phyloP scores from a whole-genome alignment of 192 early-diverging fungal genomes.

The Backusella circina region DNA sequence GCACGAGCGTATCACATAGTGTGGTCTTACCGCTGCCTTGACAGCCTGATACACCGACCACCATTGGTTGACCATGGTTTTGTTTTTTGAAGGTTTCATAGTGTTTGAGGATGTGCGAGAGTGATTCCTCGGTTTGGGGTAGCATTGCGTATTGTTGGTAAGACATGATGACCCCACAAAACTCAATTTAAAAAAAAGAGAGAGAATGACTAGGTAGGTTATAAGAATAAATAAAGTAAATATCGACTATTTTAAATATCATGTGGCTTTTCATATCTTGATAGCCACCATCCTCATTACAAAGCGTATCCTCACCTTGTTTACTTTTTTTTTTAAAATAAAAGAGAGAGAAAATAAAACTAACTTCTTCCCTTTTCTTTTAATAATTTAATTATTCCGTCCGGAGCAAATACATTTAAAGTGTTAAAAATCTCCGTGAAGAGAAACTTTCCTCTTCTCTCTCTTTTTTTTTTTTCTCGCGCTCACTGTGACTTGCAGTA shows the following conservation, averaged over 20 bases:
- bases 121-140: constrained; percentile 29
- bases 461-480: background rate
- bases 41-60: constrained; percentile 76
- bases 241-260: no score
- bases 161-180: constrained; percentile 2
- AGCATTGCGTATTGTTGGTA: constrained; percentile 14
- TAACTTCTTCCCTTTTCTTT: background rate
- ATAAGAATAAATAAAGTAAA: no score
- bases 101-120: constrained; percentile 30
- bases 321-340: background rate
- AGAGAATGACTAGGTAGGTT: background rate
- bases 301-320: background rate
- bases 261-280: no score
- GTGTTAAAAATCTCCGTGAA: background rate
- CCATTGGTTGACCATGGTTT: constrained; percentile 37
- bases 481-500: background rate
- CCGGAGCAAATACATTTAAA: background rate
- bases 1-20: constrained; percentile 42
- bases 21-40: constrained; percentile 80
- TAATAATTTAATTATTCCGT: background rate
- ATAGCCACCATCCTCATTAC: no score
- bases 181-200: background rate
- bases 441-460: background rate
- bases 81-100: constrained; percentile 11
- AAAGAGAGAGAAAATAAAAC: background rate